Evolutionary conservation across 768 basidiomycete species (phyloP).

Genomic region (Termitomyces sp.): DNA sequence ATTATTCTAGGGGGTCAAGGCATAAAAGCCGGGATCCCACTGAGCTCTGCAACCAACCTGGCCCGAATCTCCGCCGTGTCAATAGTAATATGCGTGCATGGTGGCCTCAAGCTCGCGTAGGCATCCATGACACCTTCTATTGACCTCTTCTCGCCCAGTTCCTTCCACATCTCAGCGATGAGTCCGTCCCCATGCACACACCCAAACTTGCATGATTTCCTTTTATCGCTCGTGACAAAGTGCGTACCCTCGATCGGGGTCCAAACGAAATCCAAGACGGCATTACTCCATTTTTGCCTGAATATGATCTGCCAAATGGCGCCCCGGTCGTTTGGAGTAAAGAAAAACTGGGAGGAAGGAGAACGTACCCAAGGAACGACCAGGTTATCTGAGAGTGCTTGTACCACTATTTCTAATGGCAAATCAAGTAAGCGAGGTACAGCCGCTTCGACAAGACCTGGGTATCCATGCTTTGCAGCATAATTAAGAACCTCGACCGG

Average conservation of each 20-base stretch:
- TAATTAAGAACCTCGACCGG: not conserved
- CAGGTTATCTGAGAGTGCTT: not conserved
- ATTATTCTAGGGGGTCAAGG: no score
- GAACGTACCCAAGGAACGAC: constrained; percentile 4
- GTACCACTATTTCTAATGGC: not conserved
- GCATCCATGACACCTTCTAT: not conserved
- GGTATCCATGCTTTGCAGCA: not conserved
- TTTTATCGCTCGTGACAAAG: not conserved
- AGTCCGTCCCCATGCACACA: not conserved
- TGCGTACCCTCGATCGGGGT: not conserved
- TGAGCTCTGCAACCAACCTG: not conserved
- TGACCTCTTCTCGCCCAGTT: not conserved
- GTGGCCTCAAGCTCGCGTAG: not conserved
- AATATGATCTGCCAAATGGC: not conserved
- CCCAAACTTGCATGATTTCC: not conserved
- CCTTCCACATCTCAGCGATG: not conserved
- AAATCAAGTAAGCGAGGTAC: constrained; percentile 1
- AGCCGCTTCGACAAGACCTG: not conserved
- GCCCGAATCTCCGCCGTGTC: not conserved
- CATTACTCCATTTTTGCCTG: not conserved
- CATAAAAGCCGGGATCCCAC: not conserved
- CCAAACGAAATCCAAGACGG: not conserved
- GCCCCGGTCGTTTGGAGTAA: accelerated
- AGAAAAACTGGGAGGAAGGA: not conserved
- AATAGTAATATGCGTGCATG: not conserved